phyloP scores from a whole-genome alignment of 2,329 filamentous ascomycete genomes.

The Endothia cerciana region DNA sequence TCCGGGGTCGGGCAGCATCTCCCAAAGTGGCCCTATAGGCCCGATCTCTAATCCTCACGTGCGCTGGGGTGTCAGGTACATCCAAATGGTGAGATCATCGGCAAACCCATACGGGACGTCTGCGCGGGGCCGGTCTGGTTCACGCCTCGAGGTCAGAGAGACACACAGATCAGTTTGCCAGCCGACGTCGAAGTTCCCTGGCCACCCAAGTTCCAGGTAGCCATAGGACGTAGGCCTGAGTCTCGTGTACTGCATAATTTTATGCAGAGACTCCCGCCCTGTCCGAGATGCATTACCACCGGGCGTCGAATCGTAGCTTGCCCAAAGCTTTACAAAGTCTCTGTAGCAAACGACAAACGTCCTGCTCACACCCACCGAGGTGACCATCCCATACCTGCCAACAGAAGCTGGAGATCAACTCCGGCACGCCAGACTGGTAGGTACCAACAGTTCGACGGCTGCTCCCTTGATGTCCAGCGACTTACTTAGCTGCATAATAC shows the following conservation, averaged over 20 bases:
- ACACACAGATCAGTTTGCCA: not conserved
- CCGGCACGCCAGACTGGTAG: not conserved
- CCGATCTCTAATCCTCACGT: constrained; percentile 5
- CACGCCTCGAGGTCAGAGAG: not conserved
- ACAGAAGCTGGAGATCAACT: too few species aligned
- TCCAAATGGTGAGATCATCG: not conserved
- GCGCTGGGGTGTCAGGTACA: not conserved
- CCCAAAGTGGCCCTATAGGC: not conserved
- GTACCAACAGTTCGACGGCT: not conserved
- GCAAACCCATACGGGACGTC: not conserved
- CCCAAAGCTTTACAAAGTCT: not conserved
- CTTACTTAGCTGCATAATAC: not conserved
- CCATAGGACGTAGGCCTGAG: not conserved
- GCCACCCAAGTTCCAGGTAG: not conserved
- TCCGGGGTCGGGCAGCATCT: constrained; percentile 4
- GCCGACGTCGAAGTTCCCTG: not conserved
- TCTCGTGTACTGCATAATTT: not conserved
- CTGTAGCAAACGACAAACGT: not conserved
- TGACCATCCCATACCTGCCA: too few species aligned
- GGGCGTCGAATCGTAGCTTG: not conserved
- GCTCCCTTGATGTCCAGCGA: not conserved
- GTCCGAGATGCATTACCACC: not conserved
- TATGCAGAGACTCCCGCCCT: not conserved
- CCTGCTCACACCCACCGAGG: not conserved
- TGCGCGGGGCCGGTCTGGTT: not conserved